Evolutionary conservation across 1,284 basidiomycete genomes (phyloP), one percentile per base, ranked within the genome.

Genomic region (Wolfiporia cocos): DNA sequence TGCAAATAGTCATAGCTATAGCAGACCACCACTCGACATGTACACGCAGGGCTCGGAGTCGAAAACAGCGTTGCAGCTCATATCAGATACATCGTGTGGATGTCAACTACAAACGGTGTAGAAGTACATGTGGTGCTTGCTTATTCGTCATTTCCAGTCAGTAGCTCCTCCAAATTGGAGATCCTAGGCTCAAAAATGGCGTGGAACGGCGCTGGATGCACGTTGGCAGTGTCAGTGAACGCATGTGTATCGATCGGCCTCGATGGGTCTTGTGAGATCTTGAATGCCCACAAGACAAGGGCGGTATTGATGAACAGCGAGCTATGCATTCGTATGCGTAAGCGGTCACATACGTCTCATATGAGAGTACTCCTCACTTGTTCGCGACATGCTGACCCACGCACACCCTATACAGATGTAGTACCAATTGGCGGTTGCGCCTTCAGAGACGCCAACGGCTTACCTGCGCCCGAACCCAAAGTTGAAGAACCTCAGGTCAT

Each of bases 401-500:
- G 46, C 78, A 81, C 0, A 78, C 70, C 31, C 72, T 73, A 44
- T 15, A 14, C 32, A 22, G n/a, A 29, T 11, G 22, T 22, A 20
- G 28, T 4, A 31, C 22, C 7, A 17, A 12, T 15, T 26, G 15
- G 12, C 15, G 15, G 20, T 37, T 5, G 12, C 37, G 23, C 26
- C 15, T n/a, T 33, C 36, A 23, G 37, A 42, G 28, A 20, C n/a
- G n/a, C n/a, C n/a, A n/a, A n/a, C n/a, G n/a, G 11, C 56, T 20
- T 40, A 73, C 74, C 75, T 63, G 38, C 78, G 59, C 3, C 79
- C 80, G 49, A 78, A 81, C 0, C 80, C 76, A 44, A 75, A 83
- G 11, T 69, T 59, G 47, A 66, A 78, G 9, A 64, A 62, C 44
- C 62, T 68, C 21, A 78, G 52, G 42, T 79, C 71, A 1, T 70